Conservation (phyloP, 2,329 filamentous ascomycete genomes). For the Claviceps sp. region DNA sequence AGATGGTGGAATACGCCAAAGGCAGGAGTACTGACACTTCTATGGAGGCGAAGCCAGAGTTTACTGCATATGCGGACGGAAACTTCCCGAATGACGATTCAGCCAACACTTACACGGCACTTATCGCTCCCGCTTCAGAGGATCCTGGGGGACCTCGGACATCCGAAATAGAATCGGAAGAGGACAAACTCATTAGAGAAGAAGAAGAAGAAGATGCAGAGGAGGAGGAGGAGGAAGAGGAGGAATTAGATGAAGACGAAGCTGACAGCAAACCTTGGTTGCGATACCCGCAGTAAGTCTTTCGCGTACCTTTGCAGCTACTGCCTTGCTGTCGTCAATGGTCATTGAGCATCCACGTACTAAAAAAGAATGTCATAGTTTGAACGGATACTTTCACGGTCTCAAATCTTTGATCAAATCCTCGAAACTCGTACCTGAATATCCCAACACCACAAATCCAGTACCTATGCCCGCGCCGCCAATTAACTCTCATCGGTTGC, state of each 20-base stretch:
- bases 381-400: constrained; percentile 70
- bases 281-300: constrained; percentile 24
- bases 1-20: constrained; percentile 3
- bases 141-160: neutral
- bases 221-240: constrained; percentile 13
- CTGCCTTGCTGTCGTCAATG: neutral
- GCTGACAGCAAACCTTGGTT: constrained; percentile 26
- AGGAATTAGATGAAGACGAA: constrained; percentile 17
- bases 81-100: neutral
- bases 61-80: neutral
- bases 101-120: neutral
- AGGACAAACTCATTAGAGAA: constrained; percentile 12
- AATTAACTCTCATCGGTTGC: constrained; percentile 21
- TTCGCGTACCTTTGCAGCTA: no score
- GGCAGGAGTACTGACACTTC: neutral
- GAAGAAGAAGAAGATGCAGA: constrained; percentile 17
- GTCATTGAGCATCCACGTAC: neutral
- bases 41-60: neutral
- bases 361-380: constrained; percentile 31
- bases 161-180: constrained; percentile 10
- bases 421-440: constrained; percentile 57
- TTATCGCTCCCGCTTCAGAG: neutral
- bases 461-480: constrained; percentile 21
- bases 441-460: constrained; percentile 36
- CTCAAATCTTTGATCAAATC: constrained; percentile 55